Evolutionary conservation across 306 rosid genomes (phyloP).

Genomic region (Begonia masoniana): DNA sequence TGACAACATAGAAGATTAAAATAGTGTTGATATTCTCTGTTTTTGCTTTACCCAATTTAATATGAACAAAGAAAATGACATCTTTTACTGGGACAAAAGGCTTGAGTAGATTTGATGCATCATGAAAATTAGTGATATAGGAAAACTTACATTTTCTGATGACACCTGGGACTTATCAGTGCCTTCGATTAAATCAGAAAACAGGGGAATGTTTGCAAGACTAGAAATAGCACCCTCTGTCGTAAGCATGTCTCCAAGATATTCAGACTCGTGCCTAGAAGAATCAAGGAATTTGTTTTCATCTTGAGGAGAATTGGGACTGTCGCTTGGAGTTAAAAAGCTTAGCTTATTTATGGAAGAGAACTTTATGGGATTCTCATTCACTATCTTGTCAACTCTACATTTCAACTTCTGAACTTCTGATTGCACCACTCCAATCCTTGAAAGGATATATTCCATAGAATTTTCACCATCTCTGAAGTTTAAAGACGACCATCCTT

Average conservation of each 20-base stretch:
- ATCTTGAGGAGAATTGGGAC: constrained; percentile 15
- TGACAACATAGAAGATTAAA: too few species aligned
- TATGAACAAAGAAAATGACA: too few species aligned
- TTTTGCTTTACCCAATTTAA: too few species aligned
- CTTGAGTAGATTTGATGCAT: too few species aligned
- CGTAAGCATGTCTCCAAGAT: constrained; percentile 19
- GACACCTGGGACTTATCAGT: constrained; percentile 18
- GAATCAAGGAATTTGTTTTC: constrained; percentile 17
- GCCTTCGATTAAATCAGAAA: constrained; percentile 19
- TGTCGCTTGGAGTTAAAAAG: constrained; percentile 18
- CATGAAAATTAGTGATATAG: not conserved
- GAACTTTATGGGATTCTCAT: constrained; percentile 28
- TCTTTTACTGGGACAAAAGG: too few species aligned
- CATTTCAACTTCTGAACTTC: constrained; percentile 32
- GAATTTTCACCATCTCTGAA: constrained; percentile 25
- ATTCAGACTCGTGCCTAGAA: constrained; percentile 24
- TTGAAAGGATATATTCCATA: constrained; percentile 23
- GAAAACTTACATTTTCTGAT: constrained; percentile 34
- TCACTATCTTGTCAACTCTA: constrained; percentile 34
- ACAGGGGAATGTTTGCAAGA: constrained; percentile 22
- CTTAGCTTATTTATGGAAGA: constrained; percentile 21
- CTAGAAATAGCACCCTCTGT: constrained; percentile 23
- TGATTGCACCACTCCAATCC: constrained; percentile 37
- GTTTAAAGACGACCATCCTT: constrained; percentile 23
- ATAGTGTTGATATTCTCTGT: too few species aligned